Base-by-base conservation (phyloP, 164 flowering plant genomes). In the Macadamia tetraphylla region DNA sequence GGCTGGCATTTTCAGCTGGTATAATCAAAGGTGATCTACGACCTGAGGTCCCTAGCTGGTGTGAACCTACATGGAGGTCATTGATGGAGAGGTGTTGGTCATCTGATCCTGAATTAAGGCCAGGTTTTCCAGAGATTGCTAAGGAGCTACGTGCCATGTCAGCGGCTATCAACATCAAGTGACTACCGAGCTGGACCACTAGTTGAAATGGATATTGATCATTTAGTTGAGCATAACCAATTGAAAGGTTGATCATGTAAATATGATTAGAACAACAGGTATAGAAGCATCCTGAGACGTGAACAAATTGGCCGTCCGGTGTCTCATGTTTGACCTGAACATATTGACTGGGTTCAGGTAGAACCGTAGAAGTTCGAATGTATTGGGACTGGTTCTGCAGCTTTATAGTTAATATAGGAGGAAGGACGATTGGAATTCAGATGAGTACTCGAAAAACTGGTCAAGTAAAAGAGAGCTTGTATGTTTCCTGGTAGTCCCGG, bases 81-180 rank as follows among this genome's bases (percentile, higher is more conserved):
- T 65, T 82, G 66, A 81, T 82, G 84, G 83, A 79, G 78, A 71
- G 76, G 58, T 84, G 87, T 58, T 84, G 87, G 87, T 72, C 85
- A 10, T 60, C 81, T 15, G 76, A 80, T 62, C 81, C 81, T 2
- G 32, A 57, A 17, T 29, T 60, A 6, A 68, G 84, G 56, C 88
- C 86, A 29, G 15, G 81, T 31, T 84, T 82, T 75, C 67, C 78
- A 9, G 83, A 84, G 64, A 71, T 84, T 48, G 75, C 83, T 1
- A 76, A 71, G 62, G 76, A 76, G 70, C 72, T 84, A 11, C 79
- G 83, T 1, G 59, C 73, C 53, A 82, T 84, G 82, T 64, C 83
- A 44, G 77, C 74, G 29, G 69, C 81, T 31, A 76, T 76, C 70
- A 78, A 78, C 56, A 75, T 78, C 62, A 74, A 58, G 65, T 77